Evolutionary conservation across 441 rosid genomes (phyloP).

Genomic region (Populus hybrid): DNA sequence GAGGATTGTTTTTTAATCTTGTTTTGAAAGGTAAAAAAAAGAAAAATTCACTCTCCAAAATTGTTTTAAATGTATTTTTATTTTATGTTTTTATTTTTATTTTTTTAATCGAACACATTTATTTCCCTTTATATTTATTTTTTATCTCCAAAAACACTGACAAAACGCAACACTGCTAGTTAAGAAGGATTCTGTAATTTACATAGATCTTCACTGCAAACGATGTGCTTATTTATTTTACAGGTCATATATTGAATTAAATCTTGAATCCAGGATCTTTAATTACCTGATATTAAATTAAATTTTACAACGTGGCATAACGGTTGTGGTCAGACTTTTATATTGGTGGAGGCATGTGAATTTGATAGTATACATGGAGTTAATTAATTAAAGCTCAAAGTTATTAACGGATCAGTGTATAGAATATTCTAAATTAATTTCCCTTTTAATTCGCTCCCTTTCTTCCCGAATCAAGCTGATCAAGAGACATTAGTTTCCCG

Average conservation of each 20-base stretch:
- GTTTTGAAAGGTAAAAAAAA: too few relatives aligned
- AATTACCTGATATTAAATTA: neutral
- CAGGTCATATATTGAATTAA: neutral
- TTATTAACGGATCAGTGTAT: too few relatives aligned
- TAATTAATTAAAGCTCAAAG: too few relatives aligned
- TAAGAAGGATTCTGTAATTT: too few relatives aligned
- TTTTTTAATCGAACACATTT: too few relatives aligned
- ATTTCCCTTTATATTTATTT: too few relatives aligned
- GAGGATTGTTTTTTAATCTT: too few relatives aligned
- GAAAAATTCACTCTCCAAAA: too few relatives aligned
- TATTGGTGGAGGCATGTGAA: neutral
- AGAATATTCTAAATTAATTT: too few relatives aligned
- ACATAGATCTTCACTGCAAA: neutral
- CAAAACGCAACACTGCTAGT: neutral
- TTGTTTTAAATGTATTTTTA: too few relatives aligned
- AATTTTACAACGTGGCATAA: neutral
- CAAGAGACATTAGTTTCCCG: neutral
- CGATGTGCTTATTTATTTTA: neutral
- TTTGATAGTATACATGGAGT: neutral
- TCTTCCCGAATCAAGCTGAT: neutral
- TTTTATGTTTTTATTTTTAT: too few relatives aligned
- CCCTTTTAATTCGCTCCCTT: neutral
- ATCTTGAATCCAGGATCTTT: constrained; percentile 9
- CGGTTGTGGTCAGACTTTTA: constrained; percentile 4
- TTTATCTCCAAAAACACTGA: too few relatives aligned